A percentile compares a stretch with the other conserved stretches of the same genome.
Conservation (phyloP, 1,284 basidiomycete genomes). For the Neolentinus lepideus region DNA sequence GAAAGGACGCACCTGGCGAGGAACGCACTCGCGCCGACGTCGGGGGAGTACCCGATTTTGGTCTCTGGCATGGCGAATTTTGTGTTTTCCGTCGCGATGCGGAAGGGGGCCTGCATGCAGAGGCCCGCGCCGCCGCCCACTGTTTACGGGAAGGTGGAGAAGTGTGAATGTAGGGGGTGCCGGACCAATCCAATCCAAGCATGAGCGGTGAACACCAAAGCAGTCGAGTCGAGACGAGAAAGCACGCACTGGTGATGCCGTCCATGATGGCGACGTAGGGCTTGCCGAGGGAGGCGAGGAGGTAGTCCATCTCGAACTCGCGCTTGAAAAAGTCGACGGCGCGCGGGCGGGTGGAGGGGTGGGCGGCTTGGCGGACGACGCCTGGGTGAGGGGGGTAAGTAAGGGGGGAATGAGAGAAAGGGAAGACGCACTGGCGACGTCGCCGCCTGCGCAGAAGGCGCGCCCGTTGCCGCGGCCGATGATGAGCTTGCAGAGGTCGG, state of each 20-base stretch:
- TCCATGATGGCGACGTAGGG: conserved; percentile 90
- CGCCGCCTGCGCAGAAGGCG: conserved; percentile 94
- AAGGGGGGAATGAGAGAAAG: conserved; percentile 8
- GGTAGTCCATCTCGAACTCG: conserved; percentile 92
- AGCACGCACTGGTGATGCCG: conserved; percentile 78
- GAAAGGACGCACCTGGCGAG: conserved; percentile 37
- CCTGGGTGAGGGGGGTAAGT: conserved; percentile 27
- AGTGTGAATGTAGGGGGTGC: too few relatives aligned
- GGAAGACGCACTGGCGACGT: conserved; percentile 69
- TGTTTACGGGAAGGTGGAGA: conserved; percentile 22
- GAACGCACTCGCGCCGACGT: conserved; percentile 91
- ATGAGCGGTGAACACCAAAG: too few relatives aligned
- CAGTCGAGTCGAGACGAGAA: too few relatives aligned
- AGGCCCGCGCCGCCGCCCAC: conserved; percentile 98
- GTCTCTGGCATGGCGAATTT: conserved; percentile 97
- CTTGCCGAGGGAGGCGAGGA: conserved; percentile 74
- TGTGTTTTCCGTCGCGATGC: conserved; percentile 93
- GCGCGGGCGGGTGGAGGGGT: conserved; percentile 43
- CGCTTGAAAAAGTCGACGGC: conserved; percentile 86
- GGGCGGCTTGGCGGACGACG: conserved; percentile 43
- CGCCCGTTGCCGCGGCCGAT: conserved; percentile 74
- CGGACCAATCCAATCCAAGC: too few relatives aligned
- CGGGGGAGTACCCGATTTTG: conserved; percentile 85
- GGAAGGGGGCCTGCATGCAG: conserved; percentile 81
- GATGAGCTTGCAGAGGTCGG: conserved; percentile 70